A percentile compares a stretch with the other conserved stretches of the same genome.
phyloP scores from a whole-genome alignment of 768 basidiomycete species.

The Plicaturopsis crispa region DNA sequence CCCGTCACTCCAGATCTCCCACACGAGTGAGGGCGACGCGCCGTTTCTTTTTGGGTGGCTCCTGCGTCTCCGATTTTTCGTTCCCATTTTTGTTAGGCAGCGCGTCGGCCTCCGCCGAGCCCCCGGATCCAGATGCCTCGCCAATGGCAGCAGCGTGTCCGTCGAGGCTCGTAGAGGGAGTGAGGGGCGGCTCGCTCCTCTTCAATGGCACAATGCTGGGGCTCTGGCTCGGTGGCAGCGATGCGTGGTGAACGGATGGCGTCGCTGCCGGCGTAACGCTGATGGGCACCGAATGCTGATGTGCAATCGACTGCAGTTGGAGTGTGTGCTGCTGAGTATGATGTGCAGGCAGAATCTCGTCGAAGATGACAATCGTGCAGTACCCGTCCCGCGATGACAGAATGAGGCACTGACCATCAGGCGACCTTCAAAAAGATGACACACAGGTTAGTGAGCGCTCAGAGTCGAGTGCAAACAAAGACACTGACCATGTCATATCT shows the following conservation, averaged over 20 bases:
- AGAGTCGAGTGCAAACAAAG: constrained; percentile 3
- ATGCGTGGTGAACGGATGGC: constrained; percentile 22
- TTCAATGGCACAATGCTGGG: constrained; percentile 28
- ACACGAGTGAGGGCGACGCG: constrained; percentile 70
- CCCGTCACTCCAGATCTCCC: constrained; percentile 36
- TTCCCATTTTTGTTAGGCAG: constrained; percentile 10
- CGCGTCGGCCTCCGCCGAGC: constrained; percentile 16
- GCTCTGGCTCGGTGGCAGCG: constrained; percentile 22
- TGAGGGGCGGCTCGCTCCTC: constrained; percentile 27
- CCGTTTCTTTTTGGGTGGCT: constrained; percentile 82
- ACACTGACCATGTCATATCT: constrained; percentile 79
- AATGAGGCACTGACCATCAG: constrained; percentile 89
- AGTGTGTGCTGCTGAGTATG: constrained; percentile 88
- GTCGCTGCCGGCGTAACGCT: constrained; percentile 31
- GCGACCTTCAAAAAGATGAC: constrained; percentile 55
- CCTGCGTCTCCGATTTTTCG: constrained; percentile 20
- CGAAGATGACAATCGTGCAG: constrained; percentile 91
- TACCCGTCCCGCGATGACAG: constrained; percentile 94
- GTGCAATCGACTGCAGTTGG: constrained; percentile 87
- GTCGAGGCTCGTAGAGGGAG: constrained; percentile 21
- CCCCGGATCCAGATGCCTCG: constrained; percentile 6
- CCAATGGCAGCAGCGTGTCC: constrained; percentile 8
- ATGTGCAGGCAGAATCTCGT: constrained; percentile 84
- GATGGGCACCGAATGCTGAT: constrained; percentile 68
- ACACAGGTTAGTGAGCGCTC: not conserved